phyloP scores from a whole-genome alignment of 768 basidiomycete species.

The Tephrocybe rancida region DNA sequence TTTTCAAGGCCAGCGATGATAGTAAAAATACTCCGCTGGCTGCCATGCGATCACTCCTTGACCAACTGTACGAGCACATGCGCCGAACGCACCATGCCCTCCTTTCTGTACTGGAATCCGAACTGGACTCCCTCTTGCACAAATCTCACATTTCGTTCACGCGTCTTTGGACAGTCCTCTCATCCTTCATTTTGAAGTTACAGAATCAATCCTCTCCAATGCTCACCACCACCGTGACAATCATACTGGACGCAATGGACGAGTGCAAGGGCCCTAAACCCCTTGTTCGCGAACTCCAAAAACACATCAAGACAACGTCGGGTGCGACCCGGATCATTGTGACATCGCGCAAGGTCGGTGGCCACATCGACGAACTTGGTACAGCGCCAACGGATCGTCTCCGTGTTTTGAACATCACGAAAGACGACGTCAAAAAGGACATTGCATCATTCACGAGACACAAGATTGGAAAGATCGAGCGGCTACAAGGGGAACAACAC shows the following conservation, averaged over 20 bases:
- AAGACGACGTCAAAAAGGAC: conserved; percentile 4
- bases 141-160: not conserved
- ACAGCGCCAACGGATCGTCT: not conserved
- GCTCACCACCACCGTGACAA: not conserved
- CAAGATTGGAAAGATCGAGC: not conserved
- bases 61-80: not conserved
- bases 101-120: not conserved
- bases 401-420: not conserved
- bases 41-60: not conserved
- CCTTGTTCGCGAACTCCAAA: not conserved
- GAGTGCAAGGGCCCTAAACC: conserved; percentile 5
- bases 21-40: conserved; percentile 1
- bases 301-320: not conserved
- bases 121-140: not conserved
- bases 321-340: not conserved
- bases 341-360: conserved; percentile 1
- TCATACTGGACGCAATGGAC: conserved; percentile 5
- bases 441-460: not conserved
- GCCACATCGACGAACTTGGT: conserved; percentile 1
- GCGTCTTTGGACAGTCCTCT: not conserved
- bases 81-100: not conserved
- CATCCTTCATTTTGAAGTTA: not conserved
- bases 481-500: not conserved
- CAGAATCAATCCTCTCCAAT: too few species aligned
- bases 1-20: conserved; percentile 7